A percentile compares a stretch with the other conserved stretches of the same genome.
phyloP scores from a whole-genome alignment of 495 filamentous ascomycete species.

The Neurospora sp. region DNA sequence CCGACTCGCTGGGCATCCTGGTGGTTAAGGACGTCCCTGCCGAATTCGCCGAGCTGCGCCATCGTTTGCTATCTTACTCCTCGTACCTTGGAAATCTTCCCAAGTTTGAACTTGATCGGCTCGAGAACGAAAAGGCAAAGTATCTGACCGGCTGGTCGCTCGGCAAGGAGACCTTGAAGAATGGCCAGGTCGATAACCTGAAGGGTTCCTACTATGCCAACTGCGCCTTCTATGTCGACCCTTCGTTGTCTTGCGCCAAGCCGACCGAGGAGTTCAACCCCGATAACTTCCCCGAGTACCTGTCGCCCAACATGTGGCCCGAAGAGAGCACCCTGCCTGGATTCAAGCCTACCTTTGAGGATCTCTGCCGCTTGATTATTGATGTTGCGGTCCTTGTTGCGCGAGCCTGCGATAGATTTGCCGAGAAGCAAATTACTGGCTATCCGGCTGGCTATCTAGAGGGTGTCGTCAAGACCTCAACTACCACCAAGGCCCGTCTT shows the following conservation, averaged over 20 bases:
- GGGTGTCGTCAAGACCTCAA: constrained; percentile 71
- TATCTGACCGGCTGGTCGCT: constrained; percentile 67
- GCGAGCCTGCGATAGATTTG: constrained; percentile 76
- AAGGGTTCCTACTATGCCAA: constrained; percentile 98
- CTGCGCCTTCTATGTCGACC: constrained; percentile 81
- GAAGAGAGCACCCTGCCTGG: constrained; percentile 51
- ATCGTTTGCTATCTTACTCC: constrained; percentile 69
- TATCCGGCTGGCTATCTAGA: constrained; percentile 76
- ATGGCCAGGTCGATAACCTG: constrained; percentile 78
- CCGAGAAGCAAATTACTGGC: constrained; percentile 59
- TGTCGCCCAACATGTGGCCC: constrained; percentile 78
- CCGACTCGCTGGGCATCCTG: constrained; percentile 84
- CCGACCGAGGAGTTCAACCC: constrained; percentile 47
- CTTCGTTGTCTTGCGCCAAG: constrained; percentile 46
- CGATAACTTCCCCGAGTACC: constrained; percentile 49
- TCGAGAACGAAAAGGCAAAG: constrained; percentile 55
- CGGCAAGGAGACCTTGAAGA: constrained; percentile 88
- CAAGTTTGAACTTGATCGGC: constrained; percentile 57
- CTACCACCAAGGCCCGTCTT: constrained; percentile 84
- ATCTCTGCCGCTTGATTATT: constrained; percentile 76
- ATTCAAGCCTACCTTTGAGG: constrained; percentile 61
- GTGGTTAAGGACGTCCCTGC: constrained; percentile 74
- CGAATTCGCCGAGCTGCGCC: constrained; percentile 58
- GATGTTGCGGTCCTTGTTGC: constrained; percentile 84
- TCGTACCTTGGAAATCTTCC: constrained; percentile 84